These are phyloP conservation scores for Podaxis sp. DNA, from an alignment of 768 basidiomycete genomes.

Conservation along the genomic window DNA sequence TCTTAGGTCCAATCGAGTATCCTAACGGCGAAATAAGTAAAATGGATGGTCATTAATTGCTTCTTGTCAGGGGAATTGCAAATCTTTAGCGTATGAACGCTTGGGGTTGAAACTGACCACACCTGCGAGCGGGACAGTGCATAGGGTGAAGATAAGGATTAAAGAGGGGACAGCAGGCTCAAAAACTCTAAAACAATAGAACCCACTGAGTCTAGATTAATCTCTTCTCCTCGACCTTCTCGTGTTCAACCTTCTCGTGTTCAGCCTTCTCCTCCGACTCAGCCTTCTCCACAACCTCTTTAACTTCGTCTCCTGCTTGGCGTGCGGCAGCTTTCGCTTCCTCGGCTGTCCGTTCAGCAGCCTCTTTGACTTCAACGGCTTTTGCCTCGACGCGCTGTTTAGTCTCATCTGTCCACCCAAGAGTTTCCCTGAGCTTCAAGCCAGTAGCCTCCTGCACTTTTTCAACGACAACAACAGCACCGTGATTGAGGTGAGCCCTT, in stretches of 20 bases:
- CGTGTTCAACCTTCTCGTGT: slow-evolving; percentile 21
- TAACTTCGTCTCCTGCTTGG: slow-evolving; percentile 19
- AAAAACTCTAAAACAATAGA: neutral
- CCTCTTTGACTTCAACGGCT: slow-evolving; percentile 23
- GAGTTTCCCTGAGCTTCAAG: slow-evolving; percentile 61
- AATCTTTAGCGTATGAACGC: neutral
- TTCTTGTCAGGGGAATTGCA: neutral
- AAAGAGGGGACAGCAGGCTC: neutral
- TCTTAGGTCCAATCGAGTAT: neutral
- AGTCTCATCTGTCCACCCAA: slow-evolving; percentile 39
- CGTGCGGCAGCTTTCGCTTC: slow-evolving; percentile 10
- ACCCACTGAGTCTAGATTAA: slow-evolving; percentile 6
- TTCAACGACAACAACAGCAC: slow-evolving; percentile 46
- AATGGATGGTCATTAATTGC: neutral
- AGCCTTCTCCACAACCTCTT: slow-evolving; percentile 12
- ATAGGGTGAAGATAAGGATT: neutral
- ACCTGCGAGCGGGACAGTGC: neutral
- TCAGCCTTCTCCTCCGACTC: slow-evolving; percentile 22
- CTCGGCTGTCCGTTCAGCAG: slow-evolving; percentile 23
- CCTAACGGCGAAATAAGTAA: neutral
- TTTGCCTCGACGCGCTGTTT: slow-evolving; percentile 20
- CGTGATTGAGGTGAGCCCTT: slow-evolving; percentile 39
- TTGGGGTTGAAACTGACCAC: neutral
- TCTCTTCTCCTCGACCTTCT: slow-evolving; percentile 16
- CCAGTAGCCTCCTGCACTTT: slow-evolving; percentile 70